Evolutionary conservation across 176 grass and related monocot genomes (phyloP), one percentile per base, ranked within the genome.

Genomic region (Aegilops longissima): DNA sequence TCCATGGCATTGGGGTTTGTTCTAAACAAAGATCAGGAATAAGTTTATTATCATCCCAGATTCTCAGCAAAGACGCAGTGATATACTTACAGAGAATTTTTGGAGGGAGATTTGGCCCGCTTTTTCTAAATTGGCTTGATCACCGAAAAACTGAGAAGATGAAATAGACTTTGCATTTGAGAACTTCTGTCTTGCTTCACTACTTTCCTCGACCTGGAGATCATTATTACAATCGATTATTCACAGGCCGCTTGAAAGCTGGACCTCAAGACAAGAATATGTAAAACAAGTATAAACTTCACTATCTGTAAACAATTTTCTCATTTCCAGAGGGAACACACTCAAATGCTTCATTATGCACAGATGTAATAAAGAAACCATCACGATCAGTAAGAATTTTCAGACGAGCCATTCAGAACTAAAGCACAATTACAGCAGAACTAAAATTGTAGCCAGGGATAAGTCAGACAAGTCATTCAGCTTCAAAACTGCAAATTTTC

Each of bases 111-210:
- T 73, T 86, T 94, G 90, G 87, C 94, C 80, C 33, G 94, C 97
- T 49, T 85, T 92, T 70, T 90, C 89, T 25, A 77, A 76, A 81
- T 86, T 89, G 42, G 59, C 87, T 51, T 94, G 90, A 80, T 94
- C 92, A 62, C 94, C 74, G 52, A 94, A 99, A 89, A 89, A 99
- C 80, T 99, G 97, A 73, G 97, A 93, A 51, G 97, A 99, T 72
- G 97, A 99, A 79, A 99, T 97, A 18, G 97, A 96, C 72, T 99
- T 99, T n/a, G 97, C 97, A 83, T 94, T 99, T 66, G 97, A 99
- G 68, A 99, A 99, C 74, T 97, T 99, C 31, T 93, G 83, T 78
- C 97, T 93, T 44, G 97, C 97, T 86, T 94, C 94, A 83, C 87
- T 87, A 78, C 90, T 90, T 94, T 97, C 97, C 73, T 94, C 87